Base-by-base conservation (phyloP, 345 rosid species). In the Salix purpurea region DNA sequence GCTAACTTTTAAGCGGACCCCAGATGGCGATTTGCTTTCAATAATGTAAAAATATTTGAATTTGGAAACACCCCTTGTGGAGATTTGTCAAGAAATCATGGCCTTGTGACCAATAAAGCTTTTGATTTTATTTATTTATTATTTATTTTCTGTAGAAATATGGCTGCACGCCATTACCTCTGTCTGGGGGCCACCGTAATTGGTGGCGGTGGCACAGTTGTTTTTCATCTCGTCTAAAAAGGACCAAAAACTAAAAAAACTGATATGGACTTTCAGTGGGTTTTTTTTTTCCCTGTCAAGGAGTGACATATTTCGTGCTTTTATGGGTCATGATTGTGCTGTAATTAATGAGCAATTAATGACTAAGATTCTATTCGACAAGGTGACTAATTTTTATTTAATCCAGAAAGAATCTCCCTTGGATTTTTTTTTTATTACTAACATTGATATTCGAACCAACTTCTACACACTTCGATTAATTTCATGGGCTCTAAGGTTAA, bases 301-400 rank as follows among this genome's bases (percentile, higher is more conserved):
- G 7, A 30, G 68, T 65, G 21, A 18, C 62, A 58, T 58, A 4
- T 58, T 10, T n/a, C 4, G 28, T 58, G 28, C 14, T 58, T n/a
- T 3, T 1, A 1, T 3, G 28, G 28, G 1, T 58, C 6, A 7
- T 1, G 39, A 14, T 5, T 1, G 3, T 16, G 39, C 68, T 30
- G 68, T 6, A 65, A 65, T 65, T 65, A 65, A 65, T 65, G 68
- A 65, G 68, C 68, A 65, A 30, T 65, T 65, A 30, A 65, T 32
- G 40, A 65, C 26, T 5, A 65, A 65, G 37, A 65, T 30, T 65
- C 68, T 18, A 65, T 14, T 7, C 9, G 21, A 13, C 68, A 65
- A 7, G n/a, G 40, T 65, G 19, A 32, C 32, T 30, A 30, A 16
- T 65, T 3, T 58, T 58, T 58, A 24, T 58, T 58, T 23, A 58